A percentile compares a stretch with the other conserved stretches of the same genome.
phyloP scores from a whole-genome alignment of 805 yeast genomes.

The Jamesozyma rosinii region DNA sequence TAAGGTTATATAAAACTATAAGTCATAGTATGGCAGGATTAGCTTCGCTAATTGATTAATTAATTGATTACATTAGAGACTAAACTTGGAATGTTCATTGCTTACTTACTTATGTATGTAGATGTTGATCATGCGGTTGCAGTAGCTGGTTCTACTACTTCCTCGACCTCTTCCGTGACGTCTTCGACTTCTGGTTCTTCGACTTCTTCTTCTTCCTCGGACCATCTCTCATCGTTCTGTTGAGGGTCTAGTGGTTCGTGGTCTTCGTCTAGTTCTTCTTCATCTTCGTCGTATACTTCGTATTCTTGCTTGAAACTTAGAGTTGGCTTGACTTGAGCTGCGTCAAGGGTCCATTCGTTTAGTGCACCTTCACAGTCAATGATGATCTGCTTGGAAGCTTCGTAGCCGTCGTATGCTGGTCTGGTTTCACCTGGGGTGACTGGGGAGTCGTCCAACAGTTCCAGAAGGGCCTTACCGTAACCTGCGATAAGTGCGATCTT shows the following conservation, averaged over 20 bases:
- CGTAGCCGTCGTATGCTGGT: conserved; percentile 83
- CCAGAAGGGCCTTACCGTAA: conserved; percentile 78
- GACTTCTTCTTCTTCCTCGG: conserved; percentile 3
- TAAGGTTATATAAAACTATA: too few relatives aligned
- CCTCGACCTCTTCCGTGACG: not conserved
- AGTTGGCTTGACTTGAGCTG: conserved; percentile 76
- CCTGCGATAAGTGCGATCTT: conserved; percentile 81
- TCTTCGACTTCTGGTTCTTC: not conserved
- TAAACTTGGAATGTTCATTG: too few relatives aligned
- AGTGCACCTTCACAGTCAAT: conserved; percentile 78
- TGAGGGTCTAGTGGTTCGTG: conserved; percentile 26
- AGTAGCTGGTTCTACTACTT: not conserved
- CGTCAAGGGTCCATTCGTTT: conserved; percentile 75
- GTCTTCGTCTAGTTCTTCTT: conserved; percentile 31
- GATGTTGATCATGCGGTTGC: not conserved
- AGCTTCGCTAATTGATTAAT: too few relatives aligned
- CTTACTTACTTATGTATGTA: not conserved
- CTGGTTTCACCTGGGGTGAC: conserved; percentile 90
- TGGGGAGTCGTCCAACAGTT: conserved; percentile 73
- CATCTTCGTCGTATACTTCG: conserved; percentile 35
- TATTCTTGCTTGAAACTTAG: conserved; percentile 53
- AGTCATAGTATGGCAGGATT: too few relatives aligned
- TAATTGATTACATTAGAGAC: too few relatives aligned
- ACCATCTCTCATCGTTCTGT: conserved; percentile 28
- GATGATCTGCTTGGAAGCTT: conserved; percentile 79